Evolutionary conservation across 148 eudicot species (phyloP).

Genomic region (Fagopyrum homotropicum): DNA sequence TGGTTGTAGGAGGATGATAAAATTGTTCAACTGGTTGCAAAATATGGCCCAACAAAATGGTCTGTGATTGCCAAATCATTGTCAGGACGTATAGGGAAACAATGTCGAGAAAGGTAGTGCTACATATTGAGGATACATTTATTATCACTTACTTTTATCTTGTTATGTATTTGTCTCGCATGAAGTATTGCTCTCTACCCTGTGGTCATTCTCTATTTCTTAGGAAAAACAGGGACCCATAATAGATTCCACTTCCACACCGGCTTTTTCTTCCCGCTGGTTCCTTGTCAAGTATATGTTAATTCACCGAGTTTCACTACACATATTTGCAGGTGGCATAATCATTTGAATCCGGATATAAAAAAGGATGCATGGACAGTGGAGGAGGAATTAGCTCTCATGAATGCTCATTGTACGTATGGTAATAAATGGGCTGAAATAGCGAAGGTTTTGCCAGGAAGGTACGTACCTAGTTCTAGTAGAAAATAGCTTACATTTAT

Average conservation of each 20-base stretch:
- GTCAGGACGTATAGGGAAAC: constrained; percentile 82
- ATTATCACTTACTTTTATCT: not conserved
- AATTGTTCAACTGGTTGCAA: constrained; percentile 50
- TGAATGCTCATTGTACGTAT: constrained; percentile 54
- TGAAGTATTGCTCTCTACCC: not conserved
- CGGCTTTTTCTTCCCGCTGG: not conserved
- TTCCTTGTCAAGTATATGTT: not conserved
- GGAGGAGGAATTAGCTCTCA: constrained; percentile 58
- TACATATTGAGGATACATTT: not conserved
- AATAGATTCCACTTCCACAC: not conserved
- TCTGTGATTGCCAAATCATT: constrained; percentile 69
- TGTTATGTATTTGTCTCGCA: not conserved
- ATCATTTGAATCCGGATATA: constrained; percentile 74
- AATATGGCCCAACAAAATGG: constrained; percentile 77
- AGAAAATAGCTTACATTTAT: not conserved
- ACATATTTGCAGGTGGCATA: constrained; percentile 59
- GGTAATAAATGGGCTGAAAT: constrained; percentile 92
- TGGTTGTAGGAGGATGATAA: constrained; percentile 60
- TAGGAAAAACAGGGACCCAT: not conserved
- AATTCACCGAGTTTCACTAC: constrained; percentile 10
- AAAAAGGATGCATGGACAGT: constrained; percentile 68
- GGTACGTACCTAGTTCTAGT: constrained; percentile 24
- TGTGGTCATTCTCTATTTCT: not conserved
- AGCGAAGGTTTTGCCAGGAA: constrained; percentile 67
- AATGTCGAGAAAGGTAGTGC: constrained; percentile 74